phyloP scores from a whole-genome alignment of 83 land plant genomes.

The Picea abies region DNA sequence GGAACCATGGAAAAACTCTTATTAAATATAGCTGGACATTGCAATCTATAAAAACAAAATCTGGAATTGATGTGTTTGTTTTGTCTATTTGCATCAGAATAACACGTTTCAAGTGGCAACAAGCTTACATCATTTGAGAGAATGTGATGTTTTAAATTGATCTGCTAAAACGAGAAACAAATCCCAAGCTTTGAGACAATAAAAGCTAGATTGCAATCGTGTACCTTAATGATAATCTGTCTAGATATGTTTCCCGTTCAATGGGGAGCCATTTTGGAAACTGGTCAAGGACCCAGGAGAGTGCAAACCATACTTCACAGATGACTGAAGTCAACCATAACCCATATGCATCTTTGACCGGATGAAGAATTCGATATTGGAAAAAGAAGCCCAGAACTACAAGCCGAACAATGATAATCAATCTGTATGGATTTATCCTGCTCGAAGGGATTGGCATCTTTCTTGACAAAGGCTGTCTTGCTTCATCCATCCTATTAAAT shows the following conservation, averaged over 20 bases:
- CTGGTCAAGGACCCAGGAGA: slow-evolving; percentile 86
- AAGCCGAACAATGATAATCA: slow-evolving; percentile 71
- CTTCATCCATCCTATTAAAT: slow-evolving; percentile 63
- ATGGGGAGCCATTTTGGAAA: slow-evolving; percentile 80
- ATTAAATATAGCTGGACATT: slow-evolving; percentile 35
- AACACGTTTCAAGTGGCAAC: not conserved
- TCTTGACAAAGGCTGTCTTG: slow-evolving; percentile 82
- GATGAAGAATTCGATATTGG: slow-evolving; percentile 62
- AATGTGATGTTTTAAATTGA: not conserved
- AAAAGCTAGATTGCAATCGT: not conserved
- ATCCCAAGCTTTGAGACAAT: not conserved
- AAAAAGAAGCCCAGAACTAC: slow-evolving; percentile 67
- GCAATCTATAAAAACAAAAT: slow-evolving; percentile 40
- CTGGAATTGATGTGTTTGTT: not conserved
- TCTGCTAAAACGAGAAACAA: not conserved
- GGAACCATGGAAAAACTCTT: not conserved
- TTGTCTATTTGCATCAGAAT: not conserved
- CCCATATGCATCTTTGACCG: slow-evolving; percentile 64
- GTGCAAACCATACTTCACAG: slow-evolving; percentile 82
- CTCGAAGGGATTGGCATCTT: slow-evolving; percentile 47
- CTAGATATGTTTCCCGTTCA: slow-evolving; percentile 87
- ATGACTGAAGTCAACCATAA: slow-evolving; percentile 70
- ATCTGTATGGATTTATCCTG: slow-evolving; percentile 71
- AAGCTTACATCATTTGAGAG: not conserved
- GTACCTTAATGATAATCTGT: slow-evolving; percentile 76